Percentiles rank a stretch among this genome's conserved stretches.
Conservation (phyloP, 1,139 yeast species). For the Candida glucosophila region DNA sequence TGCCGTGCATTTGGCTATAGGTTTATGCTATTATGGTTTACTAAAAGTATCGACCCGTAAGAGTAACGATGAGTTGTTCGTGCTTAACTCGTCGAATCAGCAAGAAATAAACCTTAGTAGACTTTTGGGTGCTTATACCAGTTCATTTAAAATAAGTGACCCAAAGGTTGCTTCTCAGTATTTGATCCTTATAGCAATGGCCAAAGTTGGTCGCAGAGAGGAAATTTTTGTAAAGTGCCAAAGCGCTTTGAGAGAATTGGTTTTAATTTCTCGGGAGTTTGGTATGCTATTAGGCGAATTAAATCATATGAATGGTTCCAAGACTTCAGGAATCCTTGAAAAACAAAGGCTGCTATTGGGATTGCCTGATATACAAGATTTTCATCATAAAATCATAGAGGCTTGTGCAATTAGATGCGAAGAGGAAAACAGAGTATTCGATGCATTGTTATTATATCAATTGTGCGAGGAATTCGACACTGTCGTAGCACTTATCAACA, state of each 20-base stretch:
- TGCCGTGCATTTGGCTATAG: conserved; percentile 85
- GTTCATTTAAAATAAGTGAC: conserved; percentile 76
- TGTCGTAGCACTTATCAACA: conserved; percentile 71
- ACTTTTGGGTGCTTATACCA: conserved; percentile 62
- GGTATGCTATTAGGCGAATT: conserved; percentile 73
- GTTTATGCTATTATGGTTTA: conserved; percentile 67
- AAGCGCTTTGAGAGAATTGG: conserved; percentile 76
- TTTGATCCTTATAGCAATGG: conserved; percentile 60
- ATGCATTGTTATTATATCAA: conserved; percentile 80
- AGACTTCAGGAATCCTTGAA: conserved; percentile 81
- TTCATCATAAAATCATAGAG: conserved; percentile 57
- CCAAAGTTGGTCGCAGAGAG: conserved; percentile 26
- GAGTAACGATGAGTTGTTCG: conserved; percentile 25
- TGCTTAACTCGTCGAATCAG: conserved; percentile 23
- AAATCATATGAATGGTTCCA: conserved; percentile 54
- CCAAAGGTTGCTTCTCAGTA: conserved; percentile 91
- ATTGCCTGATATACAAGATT: conserved; percentile 44
- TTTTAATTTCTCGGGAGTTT: conserved; percentile 81
- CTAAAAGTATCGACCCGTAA: conserved; percentile 39
- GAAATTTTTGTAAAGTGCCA: conserved; percentile 55
- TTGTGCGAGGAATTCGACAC: conserved; percentile 82
- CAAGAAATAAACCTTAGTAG: conserved; percentile 49
- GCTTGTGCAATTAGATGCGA: conserved; percentile 83
- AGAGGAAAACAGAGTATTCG: conserved; percentile 85
- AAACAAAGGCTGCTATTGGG: conserved; percentile 62